phyloP scores from a whole-genome alignment of 371 early-diverging fungal genomes.

The Apophysomyces variabilis region DNA sequence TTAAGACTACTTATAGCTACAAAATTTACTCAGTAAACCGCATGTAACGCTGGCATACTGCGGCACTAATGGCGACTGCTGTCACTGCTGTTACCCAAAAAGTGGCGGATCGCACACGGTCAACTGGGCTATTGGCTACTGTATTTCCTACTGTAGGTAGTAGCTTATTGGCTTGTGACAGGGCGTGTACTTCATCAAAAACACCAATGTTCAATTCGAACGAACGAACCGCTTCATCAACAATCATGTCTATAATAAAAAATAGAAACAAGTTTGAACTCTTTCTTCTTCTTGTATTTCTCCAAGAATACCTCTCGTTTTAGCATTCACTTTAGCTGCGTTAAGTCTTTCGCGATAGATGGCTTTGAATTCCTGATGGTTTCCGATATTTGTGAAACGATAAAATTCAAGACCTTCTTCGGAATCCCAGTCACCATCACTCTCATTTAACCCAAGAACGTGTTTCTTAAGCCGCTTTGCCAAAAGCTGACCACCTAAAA shows the following conservation, averaged over 20 bases:
- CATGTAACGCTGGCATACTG: conserved; percentile 2
- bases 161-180: conserved; percentile 39
- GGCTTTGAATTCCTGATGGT: conserved; percentile 61
- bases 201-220: conserved; percentile 54
- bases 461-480: conserved; percentile 59
- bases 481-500: conserved; percentile 63
- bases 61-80: conserved; percentile 1
- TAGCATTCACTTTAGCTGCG: conserved; percentile 34
- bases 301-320: conserved; percentile 36
- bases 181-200: conserved; percentile 50
- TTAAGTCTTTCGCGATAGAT: conserved; percentile 63
- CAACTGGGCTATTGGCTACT: background rate
- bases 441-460: conserved; percentile 40
- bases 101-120: conserved; percentile 6
- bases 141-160: conserved; percentile 14
- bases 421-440: conserved; percentile 44
- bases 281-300: background rate
- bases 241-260: conserved; percentile 34
- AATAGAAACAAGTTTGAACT: background rate
- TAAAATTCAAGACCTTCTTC: conserved; percentile 58
- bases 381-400: conserved; percentile 53
- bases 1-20: background rate
- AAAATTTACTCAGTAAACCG: background rate
- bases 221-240: conserved; percentile 43
- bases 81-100: conserved; percentile 5